phyloP scores from a whole-genome alignment of 106 monocot genomes.

The Allium sativum region DNA sequence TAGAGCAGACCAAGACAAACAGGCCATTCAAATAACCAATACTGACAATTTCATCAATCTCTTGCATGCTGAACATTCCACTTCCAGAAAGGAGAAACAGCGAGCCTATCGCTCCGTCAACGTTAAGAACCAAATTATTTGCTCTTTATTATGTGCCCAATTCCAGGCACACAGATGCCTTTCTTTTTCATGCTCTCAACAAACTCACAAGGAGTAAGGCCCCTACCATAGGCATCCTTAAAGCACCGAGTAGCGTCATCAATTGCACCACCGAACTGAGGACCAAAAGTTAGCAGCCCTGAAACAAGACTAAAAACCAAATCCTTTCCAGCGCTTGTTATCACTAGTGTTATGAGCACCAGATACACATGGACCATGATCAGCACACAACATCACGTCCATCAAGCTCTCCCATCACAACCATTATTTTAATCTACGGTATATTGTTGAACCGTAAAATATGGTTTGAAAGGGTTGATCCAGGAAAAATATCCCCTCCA shows the following conservation, averaged over 20 bases:
- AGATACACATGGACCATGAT: conserved; percentile 98
- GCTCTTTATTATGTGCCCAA: conserved; percentile 99
- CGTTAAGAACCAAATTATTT: conserved; percentile 92
- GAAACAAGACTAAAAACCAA: conserved; percentile 92
- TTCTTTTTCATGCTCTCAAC: conserved; percentile 99
- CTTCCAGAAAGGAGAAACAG: conserved; percentile 91
- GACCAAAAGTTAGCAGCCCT: conserved; percentile 56
- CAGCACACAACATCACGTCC: conserved; percentile 99
- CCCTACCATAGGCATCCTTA: conserved; percentile 53
- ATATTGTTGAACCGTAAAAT: no score
- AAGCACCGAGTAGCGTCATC: conserved; percentile 58
- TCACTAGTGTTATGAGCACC: conserved; percentile 94
- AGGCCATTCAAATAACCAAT: conserved; percentile 96
- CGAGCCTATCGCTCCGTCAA: conserved; percentile 94
- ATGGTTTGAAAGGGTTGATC: no score
- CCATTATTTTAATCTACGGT: no score
- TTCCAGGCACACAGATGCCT: conserved; percentile 94
- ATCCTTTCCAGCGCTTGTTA: conserved; percentile 93
- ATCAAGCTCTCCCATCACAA: no score
- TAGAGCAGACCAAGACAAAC: conserved; percentile 85
- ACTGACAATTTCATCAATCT: conserved; percentile 89
- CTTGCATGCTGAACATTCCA: conserved; percentile 93
- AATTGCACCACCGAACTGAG: conserved; percentile 65
- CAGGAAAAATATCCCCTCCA: no score
- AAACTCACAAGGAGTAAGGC: conserved; percentile 91